Evolutionary conservation across 2,329 filamentous ascomycete genomes (phyloP), one percentile per base, ranked within the genome.

Genomic region (Alternaria sp.): DNA sequence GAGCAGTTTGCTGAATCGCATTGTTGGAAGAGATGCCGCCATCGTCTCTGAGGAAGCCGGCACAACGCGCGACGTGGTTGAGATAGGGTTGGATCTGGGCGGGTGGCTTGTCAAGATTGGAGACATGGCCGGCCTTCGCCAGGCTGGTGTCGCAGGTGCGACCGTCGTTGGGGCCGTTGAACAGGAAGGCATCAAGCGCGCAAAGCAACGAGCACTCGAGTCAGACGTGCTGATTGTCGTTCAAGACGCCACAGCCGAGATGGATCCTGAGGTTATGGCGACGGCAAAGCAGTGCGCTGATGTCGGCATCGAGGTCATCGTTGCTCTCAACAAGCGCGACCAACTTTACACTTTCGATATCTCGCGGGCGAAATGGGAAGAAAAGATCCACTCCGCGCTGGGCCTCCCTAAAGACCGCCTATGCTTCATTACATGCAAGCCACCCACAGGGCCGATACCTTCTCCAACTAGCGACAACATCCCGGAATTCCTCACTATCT

Each of bases 31-130:
- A 56, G 95, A 98, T 77, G 96, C 96, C 3, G 96, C 94, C 4
- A 99, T 99, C 72, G 96, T 99, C 8, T 97, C 93, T 47, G 86
- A 89, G 1, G 94, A 98, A 81, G 93, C 93, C 43, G 96, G 96
- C 0, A 99, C 96, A 1, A 99, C 96, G 7, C 84, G 96, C 64
- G 96, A 99, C 81, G 90, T 99, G 56, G 90, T 99, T 11, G 96
- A 99, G 81, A 92, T 96, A 1, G 91, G 91, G 26, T 86, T 99
- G 25, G 96, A 99, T 80, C 85, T 99, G 51, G 89, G 90, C 1
- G 96, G 96, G 0, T 99, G 92, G 82, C 88, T 96, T 54, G 97
- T 94, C 79, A 92, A 92, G n/a, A 90, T 99, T 75, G 94, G 95
- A 15, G 96, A 99, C 81, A 98, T 96, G 73, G 96, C 96, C 19